phyloP scores from a whole-genome alignment of 345 rosid species.

The Rhodomyrtus tomentosa region DNA sequence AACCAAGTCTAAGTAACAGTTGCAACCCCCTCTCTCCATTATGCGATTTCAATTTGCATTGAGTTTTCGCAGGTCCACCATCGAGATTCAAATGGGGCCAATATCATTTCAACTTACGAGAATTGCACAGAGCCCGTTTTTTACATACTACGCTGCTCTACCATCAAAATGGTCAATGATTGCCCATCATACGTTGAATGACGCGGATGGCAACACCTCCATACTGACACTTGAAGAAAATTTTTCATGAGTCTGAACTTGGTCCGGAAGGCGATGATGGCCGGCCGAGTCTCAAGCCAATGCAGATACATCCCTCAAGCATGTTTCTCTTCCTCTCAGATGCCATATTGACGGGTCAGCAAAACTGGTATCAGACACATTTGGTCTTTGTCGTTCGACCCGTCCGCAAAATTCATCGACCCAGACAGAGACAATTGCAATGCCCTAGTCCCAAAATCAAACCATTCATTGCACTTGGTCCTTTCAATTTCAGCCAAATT shows the following conservation, averaged over 20 bases:
- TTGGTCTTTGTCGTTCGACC: not conserved
- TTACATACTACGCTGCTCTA: not conserved
- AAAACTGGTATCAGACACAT: not conserved
- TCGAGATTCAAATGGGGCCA: not conserved
- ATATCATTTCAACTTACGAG: not conserved
- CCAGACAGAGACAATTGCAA: not conserved
- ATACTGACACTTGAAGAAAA: not conserved
- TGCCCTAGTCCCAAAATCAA: not conserved
- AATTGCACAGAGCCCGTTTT: not conserved
- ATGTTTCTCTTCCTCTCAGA: not conserved
- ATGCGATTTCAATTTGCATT: not conserved
- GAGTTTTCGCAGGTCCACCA: not conserved
- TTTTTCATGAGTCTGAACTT: not conserved
- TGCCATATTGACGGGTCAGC: not conserved
- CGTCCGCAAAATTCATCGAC: not conserved
- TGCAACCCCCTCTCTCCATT: not conserved
- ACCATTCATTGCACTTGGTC: not conserved
- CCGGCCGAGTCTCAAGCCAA: not conserved
- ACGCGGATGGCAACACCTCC: not conserved
- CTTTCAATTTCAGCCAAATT: not conserved
- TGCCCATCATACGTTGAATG: not conserved
- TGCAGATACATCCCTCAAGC: not conserved
- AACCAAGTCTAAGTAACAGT: too few species aligned
- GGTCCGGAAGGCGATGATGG: not conserved
- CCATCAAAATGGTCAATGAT: not conserved